Percentiles rank a stretch among this genome's conserved stretches.
These are phyloP conservation scores for Diplodia mutila DNA, from an alignment of 2,329 filamentous ascomycete species.

Conservation along the genomic window DNA sequence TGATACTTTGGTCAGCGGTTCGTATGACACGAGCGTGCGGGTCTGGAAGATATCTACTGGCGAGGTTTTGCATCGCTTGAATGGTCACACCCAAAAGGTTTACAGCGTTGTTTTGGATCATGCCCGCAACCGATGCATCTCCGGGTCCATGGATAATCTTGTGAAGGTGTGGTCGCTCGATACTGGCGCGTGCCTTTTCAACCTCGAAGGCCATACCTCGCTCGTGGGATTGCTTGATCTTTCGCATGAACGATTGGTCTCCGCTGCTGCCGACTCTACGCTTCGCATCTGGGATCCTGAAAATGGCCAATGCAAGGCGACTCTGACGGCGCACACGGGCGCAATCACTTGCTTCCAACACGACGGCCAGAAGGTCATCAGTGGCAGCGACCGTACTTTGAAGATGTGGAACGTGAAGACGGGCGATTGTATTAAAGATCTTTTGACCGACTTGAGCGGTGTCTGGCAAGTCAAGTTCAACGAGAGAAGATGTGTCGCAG, in stretches of 20 bases:
- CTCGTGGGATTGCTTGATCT: constrained; percentile 91
- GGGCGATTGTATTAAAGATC: constrained; percentile 88
- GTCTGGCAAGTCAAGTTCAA: constrained; percentile 99
- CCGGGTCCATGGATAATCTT: constrained; percentile 95
- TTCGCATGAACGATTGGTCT: constrained; percentile 86
- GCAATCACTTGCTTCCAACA: constrained; percentile 99
- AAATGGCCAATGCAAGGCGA: constrained; percentile 85
- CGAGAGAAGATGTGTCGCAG: constrained; percentile 90
- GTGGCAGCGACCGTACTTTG: constrained; percentile 89
- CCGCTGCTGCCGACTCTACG: constrained; percentile 92
- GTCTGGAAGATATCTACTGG: constrained; percentile 98
- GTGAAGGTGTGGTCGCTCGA: constrained; percentile 98
- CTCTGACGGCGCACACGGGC: constrained; percentile 89
- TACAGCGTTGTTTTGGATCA: constrained; percentile 96
- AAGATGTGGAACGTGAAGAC: constrained; percentile 99
- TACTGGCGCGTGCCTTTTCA: constrained; percentile 82
- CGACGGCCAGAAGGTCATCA: constrained; percentile 94
- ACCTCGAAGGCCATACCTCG: constrained; percentile 88
- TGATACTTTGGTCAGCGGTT: constrained; percentile 95
- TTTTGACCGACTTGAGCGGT: constrained; percentile 90
- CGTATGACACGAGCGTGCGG: constrained; percentile 87
- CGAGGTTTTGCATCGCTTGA: constrained; percentile 79
- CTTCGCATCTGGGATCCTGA: constrained; percentile 97
- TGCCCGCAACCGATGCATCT: constrained; percentile 91
- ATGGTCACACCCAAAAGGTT: constrained; percentile 89